Evolutionary conservation across 2,329 filamentous ascomycete species (phyloP).

Genomic region (Cadophora gregata): DNA sequence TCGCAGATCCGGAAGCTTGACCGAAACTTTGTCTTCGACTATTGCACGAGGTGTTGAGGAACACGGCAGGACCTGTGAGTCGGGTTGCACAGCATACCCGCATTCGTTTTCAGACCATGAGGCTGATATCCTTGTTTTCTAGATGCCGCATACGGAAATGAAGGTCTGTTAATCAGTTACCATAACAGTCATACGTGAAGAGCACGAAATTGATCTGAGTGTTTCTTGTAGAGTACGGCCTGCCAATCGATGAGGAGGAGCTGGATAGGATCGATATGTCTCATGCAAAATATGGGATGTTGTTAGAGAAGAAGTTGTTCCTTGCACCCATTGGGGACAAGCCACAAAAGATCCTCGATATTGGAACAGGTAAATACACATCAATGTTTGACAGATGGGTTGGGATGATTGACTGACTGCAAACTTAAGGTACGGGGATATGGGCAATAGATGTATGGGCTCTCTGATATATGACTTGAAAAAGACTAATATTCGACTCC

Average conservation of each 20-base stretch:
- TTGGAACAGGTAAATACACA: conserved; percentile 36
- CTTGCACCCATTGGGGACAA: conserved; percentile 40
- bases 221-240: conserved; percentile 22
- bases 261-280: conserved; percentile 51
- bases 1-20: conserved; percentile 30
- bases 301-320: conserved; percentile 36
- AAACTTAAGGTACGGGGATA: conserved; percentile 27
- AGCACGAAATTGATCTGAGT: conserved; percentile 23
- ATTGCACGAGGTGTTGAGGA: conserved; percentile 36
- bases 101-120: background rate
- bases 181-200: conserved; percentile 24
- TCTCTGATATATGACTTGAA: background rate
- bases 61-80: conserved; percentile 34
- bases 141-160: conserved; percentile 38
- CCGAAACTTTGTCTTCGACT: conserved; percentile 34
- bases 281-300: conserved; percentile 46
- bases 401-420: background rate
- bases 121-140: conserved; percentile 1
- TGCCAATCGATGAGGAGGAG: conserved; percentile 51
- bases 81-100: background rate
- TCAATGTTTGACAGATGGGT: background rate
- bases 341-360: conserved; percentile 46
- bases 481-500: background rate
- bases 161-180: conserved; percentile 31
- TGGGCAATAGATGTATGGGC: conserved; percentile 37